Base-by-base conservation (phyloP, 2,329 filamentous ascomycete species). In the Stemphylium lycopersici region DNA sequence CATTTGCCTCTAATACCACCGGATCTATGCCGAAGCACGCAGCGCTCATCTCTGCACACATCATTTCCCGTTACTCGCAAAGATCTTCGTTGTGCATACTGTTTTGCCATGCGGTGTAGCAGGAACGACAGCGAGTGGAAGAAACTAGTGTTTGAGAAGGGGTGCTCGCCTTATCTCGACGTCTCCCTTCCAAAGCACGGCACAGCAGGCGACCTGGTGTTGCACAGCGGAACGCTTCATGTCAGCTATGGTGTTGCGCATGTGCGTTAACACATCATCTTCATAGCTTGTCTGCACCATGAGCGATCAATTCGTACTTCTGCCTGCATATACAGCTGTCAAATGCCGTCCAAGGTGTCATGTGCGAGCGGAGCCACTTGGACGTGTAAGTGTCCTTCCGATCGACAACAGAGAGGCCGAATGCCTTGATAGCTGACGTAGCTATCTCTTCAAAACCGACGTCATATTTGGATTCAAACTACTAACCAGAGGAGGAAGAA, bases 71-170 rank as follows among this genome's bases (percentile, higher is more conserved):
- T 31, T 37, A 34, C 39, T 49, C 31, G 41, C 33, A 48, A 42
- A n/a, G 45, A 54, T 54, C 45, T 43, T 54, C 51, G 16, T 15
- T 33, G 29, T 38, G 43, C 50, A 34, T 44, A n/a, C 41, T 24
- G 20, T 10, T 18, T 18, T 18, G 33, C 6, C 22, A 37, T 43
- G 32, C 20, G 33, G 51, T 54, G 33, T 43, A 43, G 32, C 16
- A 31, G 33, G 6, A 26, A 6, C 15, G 32, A 33, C 10, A 11
- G 6, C 11, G 16, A 43, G 15, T 53, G 38, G 37, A 37, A 6
- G 11, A 22, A 8, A 32, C 40, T 29, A 20, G 22, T n/a, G 31
- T 18, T 29, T 44, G 20, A n/a, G 24, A 45, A 26, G 36, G 16
- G 11, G 12, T 29, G 29, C 10, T 40, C 15, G 33, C 24, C 43